Conservation (phyloP, 495 filamentous ascomycete genomes). For the Penicillium flavigenum region DNA sequence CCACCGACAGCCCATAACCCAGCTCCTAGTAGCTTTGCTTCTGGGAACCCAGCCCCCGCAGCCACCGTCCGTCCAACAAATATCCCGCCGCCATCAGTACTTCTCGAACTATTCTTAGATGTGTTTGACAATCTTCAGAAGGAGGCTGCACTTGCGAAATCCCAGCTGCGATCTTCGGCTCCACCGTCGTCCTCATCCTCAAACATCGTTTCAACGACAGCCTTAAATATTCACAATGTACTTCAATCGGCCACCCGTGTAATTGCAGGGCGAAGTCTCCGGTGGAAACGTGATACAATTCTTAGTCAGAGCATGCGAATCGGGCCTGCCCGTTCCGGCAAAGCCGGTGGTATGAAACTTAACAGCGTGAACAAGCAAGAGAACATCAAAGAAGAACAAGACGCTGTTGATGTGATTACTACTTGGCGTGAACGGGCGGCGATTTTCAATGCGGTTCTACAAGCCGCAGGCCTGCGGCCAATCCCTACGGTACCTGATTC, state of each 20-base stretch:
- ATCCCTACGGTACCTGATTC: conserved; percentile 69
- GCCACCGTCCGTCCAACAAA: conserved; percentile 69
- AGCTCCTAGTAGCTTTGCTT: conserved; percentile 18
- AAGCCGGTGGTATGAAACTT: conserved; percentile 82
- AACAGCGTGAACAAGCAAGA: conserved; percentile 77
- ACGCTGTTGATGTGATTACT: conserved; percentile 73
- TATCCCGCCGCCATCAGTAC: conserved; percentile 80
- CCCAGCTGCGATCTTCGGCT: conserved; percentile 8
- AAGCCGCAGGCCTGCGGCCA: conserved; percentile 35
- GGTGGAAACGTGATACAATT: conserved; percentile 86
- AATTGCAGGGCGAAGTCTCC: conserved; percentile 78
- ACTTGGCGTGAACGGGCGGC: conserved; percentile 60
- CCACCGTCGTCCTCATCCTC: neutral
- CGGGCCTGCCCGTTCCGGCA: conserved; percentile 64
- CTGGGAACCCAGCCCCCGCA: conserved; percentile 12
- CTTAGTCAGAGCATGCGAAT: conserved; percentile 90
- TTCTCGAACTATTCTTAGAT: conserved; percentile 71
- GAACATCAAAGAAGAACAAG: conserved; percentile 78
- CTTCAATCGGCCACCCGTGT: conserved; percentile 71
- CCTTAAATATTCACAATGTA: conserved; percentile 50
- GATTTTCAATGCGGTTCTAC: conserved; percentile 42
- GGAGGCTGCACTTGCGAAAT: conserved; percentile 33
- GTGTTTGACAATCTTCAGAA: conserved; percentile 54
- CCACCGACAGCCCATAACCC: conserved; percentile 6
- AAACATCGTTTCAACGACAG: conserved; percentile 1